These are phyloP conservation scores for Heterobasidion annosum DNA, from an alignment of 1,284 basidiomycete genomes.

Conservation along the genomic window DNA sequence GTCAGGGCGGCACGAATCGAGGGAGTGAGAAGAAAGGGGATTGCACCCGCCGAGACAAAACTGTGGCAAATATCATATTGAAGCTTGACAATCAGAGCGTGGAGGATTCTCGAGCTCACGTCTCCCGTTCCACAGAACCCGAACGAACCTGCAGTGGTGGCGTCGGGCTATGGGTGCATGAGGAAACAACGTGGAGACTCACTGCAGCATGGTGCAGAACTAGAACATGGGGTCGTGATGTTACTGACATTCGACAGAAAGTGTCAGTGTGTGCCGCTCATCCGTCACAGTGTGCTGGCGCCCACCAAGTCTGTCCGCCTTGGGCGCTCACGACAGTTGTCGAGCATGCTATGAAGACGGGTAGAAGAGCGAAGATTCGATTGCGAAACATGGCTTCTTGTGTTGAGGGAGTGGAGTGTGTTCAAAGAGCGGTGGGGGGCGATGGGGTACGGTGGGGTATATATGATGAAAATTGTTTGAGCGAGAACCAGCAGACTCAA, in stretches of 20 bases:
- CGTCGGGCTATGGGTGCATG: no score
- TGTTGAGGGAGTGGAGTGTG: not conserved
- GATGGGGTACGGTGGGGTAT: not conserved
- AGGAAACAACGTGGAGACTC: slow-evolving; percentile 16
- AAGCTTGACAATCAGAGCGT: not conserved
- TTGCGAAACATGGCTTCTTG: not conserved
- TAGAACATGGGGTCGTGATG: slow-evolving; percentile 41
- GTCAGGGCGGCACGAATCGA: slow-evolving; percentile 60
- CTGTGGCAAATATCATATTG: slow-evolving; percentile 21
- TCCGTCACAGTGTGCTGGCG: not conserved
- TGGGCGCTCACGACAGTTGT: slow-evolving; percentile 13
- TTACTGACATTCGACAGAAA: slow-evolving; percentile 30
- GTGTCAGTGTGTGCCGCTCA: not conserved
- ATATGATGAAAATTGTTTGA: not conserved
- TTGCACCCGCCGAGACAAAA: slow-evolving; percentile 81
- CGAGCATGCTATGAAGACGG: slow-evolving; percentile 12
- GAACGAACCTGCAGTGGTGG: slow-evolving; percentile 9
- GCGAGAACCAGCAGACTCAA: slow-evolving; percentile 3
- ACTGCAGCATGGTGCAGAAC: slow-evolving; percentile 65
- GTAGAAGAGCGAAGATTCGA: not conserved
- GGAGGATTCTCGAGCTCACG: slow-evolving; percentile 2
- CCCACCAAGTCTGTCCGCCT: slow-evolving; percentile 13
- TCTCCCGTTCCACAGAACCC: slow-evolving; percentile 18
- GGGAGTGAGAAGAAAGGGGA: slow-evolving; percentile 55
- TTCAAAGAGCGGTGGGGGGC: not conserved